These are phyloP conservation scores for Acanthamoeba culbertsoni DNA, from an alignment of 208 protist genomes.

Conservation along the genomic window DNA sequence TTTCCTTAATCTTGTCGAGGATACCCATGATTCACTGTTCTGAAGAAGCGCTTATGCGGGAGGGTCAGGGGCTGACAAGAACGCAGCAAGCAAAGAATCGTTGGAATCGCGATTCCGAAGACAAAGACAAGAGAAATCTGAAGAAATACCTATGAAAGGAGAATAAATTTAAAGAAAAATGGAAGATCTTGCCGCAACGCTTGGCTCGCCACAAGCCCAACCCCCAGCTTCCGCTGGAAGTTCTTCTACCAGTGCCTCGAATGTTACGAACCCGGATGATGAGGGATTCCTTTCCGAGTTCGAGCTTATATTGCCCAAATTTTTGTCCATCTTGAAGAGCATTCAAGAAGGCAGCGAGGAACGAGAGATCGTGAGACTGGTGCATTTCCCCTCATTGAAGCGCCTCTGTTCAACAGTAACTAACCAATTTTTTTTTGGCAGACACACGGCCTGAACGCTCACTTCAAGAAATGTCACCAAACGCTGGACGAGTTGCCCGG, in stretches of 20 bases:
- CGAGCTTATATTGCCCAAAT: neutral
- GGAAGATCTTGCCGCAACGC: too few species aligned
- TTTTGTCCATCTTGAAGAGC: slow-evolving; percentile 8
- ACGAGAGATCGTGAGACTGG: neutral
- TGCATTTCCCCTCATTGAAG: neutral
- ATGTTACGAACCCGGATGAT: neutral
- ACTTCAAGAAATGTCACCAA: slow-evolving; percentile 18
- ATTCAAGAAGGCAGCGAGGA: slow-evolving; percentile 12
- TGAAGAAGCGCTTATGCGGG: too few species aligned
- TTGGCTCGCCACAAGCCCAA: too few species aligned
- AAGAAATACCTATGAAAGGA: too few species aligned
- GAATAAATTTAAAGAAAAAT: too few species aligned
- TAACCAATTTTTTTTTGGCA: neutral
- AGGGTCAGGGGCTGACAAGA: too few species aligned
- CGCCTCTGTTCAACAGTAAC: neutral
- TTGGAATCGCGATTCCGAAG: too few species aligned
- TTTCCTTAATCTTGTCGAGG: slow-evolving; percentile 95
- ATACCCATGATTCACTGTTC: slow-evolving; percentile 87
- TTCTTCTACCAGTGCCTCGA: neutral
- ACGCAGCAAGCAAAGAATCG: too few species aligned
- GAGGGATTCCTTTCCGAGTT: slow-evolving; percentile 9
- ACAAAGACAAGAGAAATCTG: too few species aligned
- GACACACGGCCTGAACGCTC: neutral
- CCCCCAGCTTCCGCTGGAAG: neutral
- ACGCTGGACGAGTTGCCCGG: slow-evolving; percentile 20